Evolutionary conservation across 345 rosid species (phyloP).

Genomic region (Lagerstroemia speciosa): DNA sequence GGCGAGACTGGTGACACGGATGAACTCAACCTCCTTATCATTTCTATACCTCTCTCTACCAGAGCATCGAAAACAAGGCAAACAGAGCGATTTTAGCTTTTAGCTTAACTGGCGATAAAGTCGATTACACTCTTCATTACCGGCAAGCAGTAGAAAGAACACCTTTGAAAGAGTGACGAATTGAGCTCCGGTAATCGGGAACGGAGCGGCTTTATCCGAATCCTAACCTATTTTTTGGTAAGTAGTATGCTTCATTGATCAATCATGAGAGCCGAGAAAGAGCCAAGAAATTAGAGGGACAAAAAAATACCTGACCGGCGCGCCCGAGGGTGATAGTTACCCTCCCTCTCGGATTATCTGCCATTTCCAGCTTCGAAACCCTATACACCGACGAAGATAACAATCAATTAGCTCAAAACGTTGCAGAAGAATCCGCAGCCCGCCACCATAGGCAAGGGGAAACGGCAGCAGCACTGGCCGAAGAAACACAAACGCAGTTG

Average conservation of each 20-base stretch:
- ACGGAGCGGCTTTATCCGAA: not conserved
- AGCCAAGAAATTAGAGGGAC: not conserved
- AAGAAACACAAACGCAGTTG: not conserved
- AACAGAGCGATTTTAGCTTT: not conserved
- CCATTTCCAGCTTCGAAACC: conserved; percentile 43
- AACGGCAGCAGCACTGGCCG: not conserved
- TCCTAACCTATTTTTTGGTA: too few relatives aligned
- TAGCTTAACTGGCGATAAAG: not conserved
- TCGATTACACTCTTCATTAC: not conserved
- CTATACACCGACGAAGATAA: conserved; percentile 12
- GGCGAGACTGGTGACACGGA: not conserved
- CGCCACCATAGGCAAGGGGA: not conserved
- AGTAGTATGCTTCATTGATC: too few relatives aligned
- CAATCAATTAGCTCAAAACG: not conserved
- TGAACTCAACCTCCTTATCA: not conserved
- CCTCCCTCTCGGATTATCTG: conserved; percentile 58
- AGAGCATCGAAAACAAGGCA: not conserved
- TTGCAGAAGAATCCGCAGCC: not conserved
- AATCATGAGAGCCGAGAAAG: too few relatives aligned
- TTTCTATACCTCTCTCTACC: not conserved
- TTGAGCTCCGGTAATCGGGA: not conserved
- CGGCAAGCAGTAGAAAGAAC: not conserved
- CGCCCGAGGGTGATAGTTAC: conserved; percentile 84
- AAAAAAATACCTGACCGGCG: conserved; percentile 68
- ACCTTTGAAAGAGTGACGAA: not conserved